Conservation (phyloP, 495 filamentous ascomycete species). For the Neurospora tetraspora region DNA sequence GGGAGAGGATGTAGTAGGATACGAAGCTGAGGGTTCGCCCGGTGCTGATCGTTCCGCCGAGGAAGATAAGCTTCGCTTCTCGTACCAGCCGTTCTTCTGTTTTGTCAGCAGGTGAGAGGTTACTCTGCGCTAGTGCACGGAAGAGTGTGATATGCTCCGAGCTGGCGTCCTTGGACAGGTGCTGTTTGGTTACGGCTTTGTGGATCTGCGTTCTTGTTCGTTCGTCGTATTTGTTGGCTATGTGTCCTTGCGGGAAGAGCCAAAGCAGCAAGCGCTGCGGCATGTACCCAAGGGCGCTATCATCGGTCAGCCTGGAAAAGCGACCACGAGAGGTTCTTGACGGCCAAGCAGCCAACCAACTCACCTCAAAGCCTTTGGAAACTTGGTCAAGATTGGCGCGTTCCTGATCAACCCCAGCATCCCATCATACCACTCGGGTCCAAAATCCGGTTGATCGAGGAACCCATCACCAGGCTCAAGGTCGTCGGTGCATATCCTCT, state of each 20-base stretch:
- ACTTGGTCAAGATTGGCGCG: constrained; percentile 11
- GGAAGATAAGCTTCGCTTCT: constrained; percentile 20
- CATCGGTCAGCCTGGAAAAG: neutral
- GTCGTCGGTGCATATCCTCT: constrained; percentile 4
- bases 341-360: neutral
- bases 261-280: constrained; percentile 5
- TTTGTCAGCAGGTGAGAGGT: constrained; percentile 21
- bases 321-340: neutral
- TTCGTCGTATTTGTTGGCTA: neutral
- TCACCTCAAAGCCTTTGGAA: constrained; percentile 11
- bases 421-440: constrained; percentile 8
- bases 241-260: constrained; percentile 9
- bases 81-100: constrained; percentile 14
- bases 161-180: neutral
- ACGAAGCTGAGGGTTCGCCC: constrained; percentile 17
- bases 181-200: neutral
- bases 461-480: neutral
- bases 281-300: neutral
- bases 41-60: constrained; percentile 19
- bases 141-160: constrained; percentile 10
- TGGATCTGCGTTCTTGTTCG: constrained; percentile 4
- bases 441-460: constrained; percentile 3
- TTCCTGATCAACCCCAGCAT: constrained; percentile 4
- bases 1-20: constrained; percentile 19
- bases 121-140: constrained; percentile 16